These are phyloP conservation scores for Durotheca rogersii DNA, from an alignment of 495 filamentous ascomycete species.

Conservation along the genomic window DNA sequence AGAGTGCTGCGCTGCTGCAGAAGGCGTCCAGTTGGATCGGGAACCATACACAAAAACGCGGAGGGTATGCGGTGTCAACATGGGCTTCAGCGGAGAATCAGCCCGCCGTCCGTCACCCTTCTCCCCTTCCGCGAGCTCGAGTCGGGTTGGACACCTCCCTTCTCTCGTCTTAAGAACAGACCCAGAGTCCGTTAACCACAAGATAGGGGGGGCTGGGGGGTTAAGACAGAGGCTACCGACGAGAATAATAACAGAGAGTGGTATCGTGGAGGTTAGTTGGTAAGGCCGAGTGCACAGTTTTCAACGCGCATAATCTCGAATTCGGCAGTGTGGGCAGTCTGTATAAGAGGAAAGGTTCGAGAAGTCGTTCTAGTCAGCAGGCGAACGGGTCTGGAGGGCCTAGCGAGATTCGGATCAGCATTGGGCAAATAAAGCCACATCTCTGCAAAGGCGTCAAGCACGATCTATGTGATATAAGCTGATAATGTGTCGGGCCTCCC, in stretches of 20 bases:
- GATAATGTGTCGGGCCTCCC: slow-evolving; percentile 18
- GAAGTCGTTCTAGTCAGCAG: slow-evolving; percentile 18
- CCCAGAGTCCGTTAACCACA: background rate
- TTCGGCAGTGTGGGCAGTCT: slow-evolving; percentile 4
- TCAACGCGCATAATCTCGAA: background rate
- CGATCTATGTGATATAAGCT: slow-evolving; percentile 25
- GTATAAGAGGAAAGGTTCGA: slow-evolving; percentile 12
- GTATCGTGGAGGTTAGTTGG: background rate
- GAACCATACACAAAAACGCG: slow-evolving; percentile 9
- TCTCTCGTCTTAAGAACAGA: too few relatives aligned
- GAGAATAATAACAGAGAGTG: background rate
- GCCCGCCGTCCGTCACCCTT: slow-evolving; percentile 11
- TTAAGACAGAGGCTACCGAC: too few relatives aligned
- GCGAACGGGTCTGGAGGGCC: slow-evolving; percentile 8
- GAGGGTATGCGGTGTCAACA: slow-evolving; percentile 3
- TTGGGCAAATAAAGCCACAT: slow-evolving; percentile 16
- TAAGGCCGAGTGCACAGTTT: too few relatives aligned
- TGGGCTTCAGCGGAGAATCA: slow-evolving; percentile 11
- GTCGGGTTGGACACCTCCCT: background rate
- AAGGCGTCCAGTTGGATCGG: slow-evolving; percentile 14
- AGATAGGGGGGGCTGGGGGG: slow-evolving; percentile 1
- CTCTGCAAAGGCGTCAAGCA: slow-evolving; percentile 2
- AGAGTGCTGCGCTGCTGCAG: slow-evolving; percentile 19
- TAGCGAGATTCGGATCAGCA: slow-evolving; percentile 29
- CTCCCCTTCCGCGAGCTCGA: slow-evolving; percentile 6